phyloP scores from a whole-genome alignment of 805 yeast genomes.

The Ogataea nonfermentans region DNA sequence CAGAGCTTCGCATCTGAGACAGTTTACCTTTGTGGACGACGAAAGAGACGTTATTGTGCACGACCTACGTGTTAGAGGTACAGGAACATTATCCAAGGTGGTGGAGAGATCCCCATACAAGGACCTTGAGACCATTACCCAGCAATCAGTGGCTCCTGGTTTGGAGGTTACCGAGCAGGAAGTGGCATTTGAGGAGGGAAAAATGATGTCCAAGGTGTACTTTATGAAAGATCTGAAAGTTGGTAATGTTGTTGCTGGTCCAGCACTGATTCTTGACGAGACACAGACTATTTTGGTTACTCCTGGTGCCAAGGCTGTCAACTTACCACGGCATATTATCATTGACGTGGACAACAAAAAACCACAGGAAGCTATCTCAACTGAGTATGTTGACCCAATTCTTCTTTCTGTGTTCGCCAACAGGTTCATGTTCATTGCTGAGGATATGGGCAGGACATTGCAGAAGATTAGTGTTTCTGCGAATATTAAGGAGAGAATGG shows the following conservation, averaged over 20 bases:
- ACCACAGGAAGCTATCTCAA: constrained; percentile 37
- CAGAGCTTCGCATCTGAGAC: constrained; percentile 52
- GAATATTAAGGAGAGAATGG: constrained; percentile 48
- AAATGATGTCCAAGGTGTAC: constrained; percentile 39
- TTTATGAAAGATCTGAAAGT: constrained; percentile 44
- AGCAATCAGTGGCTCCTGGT: constrained; percentile 33
- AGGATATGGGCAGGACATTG: constrained; percentile 46
- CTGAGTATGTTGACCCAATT: constrained; percentile 43
- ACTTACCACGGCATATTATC: constrained; percentile 35
- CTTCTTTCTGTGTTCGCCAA: constrained; percentile 44
- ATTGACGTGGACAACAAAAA: constrained; percentile 25
- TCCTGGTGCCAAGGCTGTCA: constrained; percentile 34
- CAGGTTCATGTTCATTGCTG: constrained; percentile 52
- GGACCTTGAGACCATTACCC: constrained; percentile 48
- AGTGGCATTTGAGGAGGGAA: constrained; percentile 32
- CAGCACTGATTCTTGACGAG: constrained; percentile 36
- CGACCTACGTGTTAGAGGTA: constrained; percentile 57
- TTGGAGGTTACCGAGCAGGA: constrained; percentile 41
- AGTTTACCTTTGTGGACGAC: constrained; percentile 62
- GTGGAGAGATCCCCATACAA: constrained; percentile 19
- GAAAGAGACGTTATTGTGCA: constrained; percentile 58
- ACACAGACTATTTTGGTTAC: constrained; percentile 39
- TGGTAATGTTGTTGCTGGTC: constrained; percentile 55
- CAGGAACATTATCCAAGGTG: constrained; percentile 50
- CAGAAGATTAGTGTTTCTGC: constrained; percentile 46